These are phyloP conservation scores for Petunia axillaris DNA, from an alignment of 257 asterid genomes.

Conservation along the genomic window DNA sequence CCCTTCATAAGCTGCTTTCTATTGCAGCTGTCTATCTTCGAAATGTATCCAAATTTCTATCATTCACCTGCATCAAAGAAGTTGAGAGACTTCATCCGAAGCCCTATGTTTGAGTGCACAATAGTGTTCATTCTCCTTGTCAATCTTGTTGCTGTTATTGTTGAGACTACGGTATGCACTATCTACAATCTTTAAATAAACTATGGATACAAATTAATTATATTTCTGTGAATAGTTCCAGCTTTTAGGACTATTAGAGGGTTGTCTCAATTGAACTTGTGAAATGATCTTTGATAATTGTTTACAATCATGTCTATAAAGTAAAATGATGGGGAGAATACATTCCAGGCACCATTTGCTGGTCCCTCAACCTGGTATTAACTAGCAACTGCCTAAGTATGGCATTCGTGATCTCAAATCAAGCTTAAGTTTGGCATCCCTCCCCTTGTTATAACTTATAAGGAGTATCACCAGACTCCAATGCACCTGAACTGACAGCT, in stretches of 20 bases:
- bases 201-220: background rate
- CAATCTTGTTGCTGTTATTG: slow-evolving; percentile 78
- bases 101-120: slow-evolving; percentile 66
- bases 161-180: slow-evolving; percentile 78
- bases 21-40: slow-evolving; percentile 70
- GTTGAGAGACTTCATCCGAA: slow-evolving; percentile 65
- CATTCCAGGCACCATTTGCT: background rate
- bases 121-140: slow-evolving; percentile 62
- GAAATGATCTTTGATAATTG: background rate
- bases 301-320: background rate
- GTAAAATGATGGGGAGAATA: background rate
- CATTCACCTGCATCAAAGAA: slow-evolving; percentile 62
- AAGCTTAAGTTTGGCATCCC: background rate
- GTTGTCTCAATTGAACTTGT: background rate
- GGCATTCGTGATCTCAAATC: background rate
- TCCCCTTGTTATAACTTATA: background rate
- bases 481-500: too few relatives aligned
- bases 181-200: background rate
- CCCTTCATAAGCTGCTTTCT: slow-evolving; percentile 24
- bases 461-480: background rate
- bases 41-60: slow-evolving; percentile 64
- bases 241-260: background rate
- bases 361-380: background rate
- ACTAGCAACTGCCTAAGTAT: background rate
- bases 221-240: background rate